phyloP scores from a whole-genome alignment of 495 filamentous ascomycete genomes.

The Aspergillus coremiiformis region DNA sequence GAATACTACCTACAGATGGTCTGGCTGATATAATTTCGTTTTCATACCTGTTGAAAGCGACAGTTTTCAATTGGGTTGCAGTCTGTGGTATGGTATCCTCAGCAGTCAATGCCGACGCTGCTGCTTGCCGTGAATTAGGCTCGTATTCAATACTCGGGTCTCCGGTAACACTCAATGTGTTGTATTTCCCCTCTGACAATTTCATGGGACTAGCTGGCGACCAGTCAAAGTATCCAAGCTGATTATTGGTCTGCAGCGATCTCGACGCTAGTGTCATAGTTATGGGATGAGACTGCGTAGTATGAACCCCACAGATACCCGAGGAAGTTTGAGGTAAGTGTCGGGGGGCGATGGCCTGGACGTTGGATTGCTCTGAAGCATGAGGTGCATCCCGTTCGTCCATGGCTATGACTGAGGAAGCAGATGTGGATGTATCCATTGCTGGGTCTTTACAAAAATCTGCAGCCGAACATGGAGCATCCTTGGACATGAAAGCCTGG shows the following conservation, averaged over 20 bases:
- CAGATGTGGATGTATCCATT: too few species aligned
- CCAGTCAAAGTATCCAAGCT: not conserved
- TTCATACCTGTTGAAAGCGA: not conserved
- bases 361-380: too few species aligned
- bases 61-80: not conserved
- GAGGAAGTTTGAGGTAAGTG: too few species aligned
- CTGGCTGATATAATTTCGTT: not conserved
- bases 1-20: not conserved
- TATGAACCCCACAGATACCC: too few species aligned
- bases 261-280: not conserved
- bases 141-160: not conserved
- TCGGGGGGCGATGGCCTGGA: too few species aligned
- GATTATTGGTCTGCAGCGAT: not conserved
- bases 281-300: too few species aligned
- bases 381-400: too few species aligned
- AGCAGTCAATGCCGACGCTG: not conserved
- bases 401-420: too few species aligned
- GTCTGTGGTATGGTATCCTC: not conserved
- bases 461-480: not conserved
- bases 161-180: not conserved
- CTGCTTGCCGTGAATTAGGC: not conserved
- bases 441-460: too few species aligned
- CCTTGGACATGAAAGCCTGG: not conserved
- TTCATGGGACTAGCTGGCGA: not conserved
- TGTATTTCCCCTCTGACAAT: not conserved